Percentiles rank a stretch among this genome's conserved stretches.
Evolutionary conservation across 179 eudicot species (phyloP).

Genomic region (Pouteria campechiana): DNA sequence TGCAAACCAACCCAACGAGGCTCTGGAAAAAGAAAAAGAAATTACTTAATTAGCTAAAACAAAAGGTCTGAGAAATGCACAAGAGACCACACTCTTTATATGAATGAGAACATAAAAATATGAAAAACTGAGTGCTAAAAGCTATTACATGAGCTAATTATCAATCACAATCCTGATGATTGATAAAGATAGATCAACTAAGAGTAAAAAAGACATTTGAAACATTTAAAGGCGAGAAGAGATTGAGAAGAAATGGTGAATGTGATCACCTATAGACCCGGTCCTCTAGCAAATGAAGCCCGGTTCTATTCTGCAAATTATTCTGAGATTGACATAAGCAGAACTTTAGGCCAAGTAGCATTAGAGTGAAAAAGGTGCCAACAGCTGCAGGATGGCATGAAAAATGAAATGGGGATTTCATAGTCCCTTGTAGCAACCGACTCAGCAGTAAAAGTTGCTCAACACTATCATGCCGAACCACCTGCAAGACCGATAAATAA

Average conservation of each 20-base stretch:
- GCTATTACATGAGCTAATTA: too few relatives aligned
- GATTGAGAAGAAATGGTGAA: background rate
- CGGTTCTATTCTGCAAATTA: conserved; percentile 66
- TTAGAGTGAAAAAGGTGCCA: conserved; percentile 90
- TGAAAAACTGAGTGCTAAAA: too few relatives aligned
- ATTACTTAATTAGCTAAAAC: too few relatives aligned
- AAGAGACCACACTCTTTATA: too few relatives aligned
- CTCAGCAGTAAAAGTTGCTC: conserved; percentile 92
- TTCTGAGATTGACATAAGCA: conserved; percentile 84
- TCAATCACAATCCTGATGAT: too few relatives aligned
- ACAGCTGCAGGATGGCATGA: conserved; percentile 90
- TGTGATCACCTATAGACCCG: conserved; percentile 65
- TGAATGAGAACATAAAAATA: too few relatives aligned
- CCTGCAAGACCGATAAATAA: conserved; percentile 26
- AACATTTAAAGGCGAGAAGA: background rate
- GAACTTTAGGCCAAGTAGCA: conserved; percentile 91
- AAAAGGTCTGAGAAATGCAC: too few relatives aligned
- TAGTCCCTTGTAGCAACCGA: conserved; percentile 93
- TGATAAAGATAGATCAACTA: too few relatives aligned
- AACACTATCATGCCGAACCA: conserved; percentile 75
- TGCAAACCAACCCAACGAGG: conserved; percentile 94
- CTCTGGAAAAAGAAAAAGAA: conserved; percentile 31
- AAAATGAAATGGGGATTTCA: conserved; percentile 73
- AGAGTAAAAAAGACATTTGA: background rate
- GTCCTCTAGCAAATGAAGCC: conserved; percentile 96